Evolutionary conservation across 139 green algal genomes (phyloP), one percentile per base, ranked within the genome.

Genomic region (Eudorina sp.): DNA sequence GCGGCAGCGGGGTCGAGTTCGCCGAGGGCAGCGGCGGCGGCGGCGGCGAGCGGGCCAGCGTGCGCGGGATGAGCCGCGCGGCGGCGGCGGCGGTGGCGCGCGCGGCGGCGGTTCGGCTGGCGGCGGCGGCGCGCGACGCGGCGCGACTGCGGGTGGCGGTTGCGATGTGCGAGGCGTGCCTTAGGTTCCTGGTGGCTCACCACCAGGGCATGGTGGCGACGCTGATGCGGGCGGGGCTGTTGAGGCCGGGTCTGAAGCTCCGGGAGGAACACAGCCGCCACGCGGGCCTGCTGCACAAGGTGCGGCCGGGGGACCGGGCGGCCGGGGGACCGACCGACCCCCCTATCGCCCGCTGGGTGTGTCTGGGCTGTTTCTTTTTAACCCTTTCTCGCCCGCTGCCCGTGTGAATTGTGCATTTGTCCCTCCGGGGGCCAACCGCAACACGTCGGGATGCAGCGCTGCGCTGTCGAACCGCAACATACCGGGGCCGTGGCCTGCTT

Each of bases 231-330:
- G 81, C 81, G 31, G 81, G 81, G 43, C 81, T 87, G 34, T 8
- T 87, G 45, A n/a, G 81, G n/a, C 81, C 62, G 19, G 81, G 81
- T 14, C 81, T 87, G 23, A 4, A 27, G 81, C 62, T 87, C 62
- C 4, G 64, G 81, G 18, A 11, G 21, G 55, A 87, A 31, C 81
- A 87, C 45, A 64, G 31, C 0, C 31, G 45, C 1, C 81, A 87
- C 25, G 64, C 64, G 31, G 43, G 36, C 62, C 81, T 87, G 81
- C 46, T 87, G 64, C 60, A 78, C 19, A n/a, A 68, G 81, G 81
- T 87, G 62, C 9, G 51, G 13, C 16, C n/a, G n/a, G 51, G 51
- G 51, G 51, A 58, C 13, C 13, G n/a, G n/a, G n/a, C n/a, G n/a
- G n/a, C n/a, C n/a, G n/a, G n/a, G n/a, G n/a, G 51, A 58, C 51